Evolutionary conservation across 257 asterid genomes (phyloP).

Genomic region (Jacaranda mimosifolia): DNA sequence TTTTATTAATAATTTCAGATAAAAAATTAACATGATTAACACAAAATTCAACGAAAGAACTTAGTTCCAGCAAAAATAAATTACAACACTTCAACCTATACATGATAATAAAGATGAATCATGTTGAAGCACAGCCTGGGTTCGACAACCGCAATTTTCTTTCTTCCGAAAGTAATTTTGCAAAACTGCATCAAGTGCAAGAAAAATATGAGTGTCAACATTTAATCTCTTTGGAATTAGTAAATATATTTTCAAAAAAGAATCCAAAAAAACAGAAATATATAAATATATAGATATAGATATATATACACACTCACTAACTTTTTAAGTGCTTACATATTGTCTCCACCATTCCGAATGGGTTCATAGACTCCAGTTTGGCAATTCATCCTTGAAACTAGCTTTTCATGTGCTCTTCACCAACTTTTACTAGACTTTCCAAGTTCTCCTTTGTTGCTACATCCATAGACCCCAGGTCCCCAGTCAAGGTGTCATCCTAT

Average conservation of each 20-base stretch:
- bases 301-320: background rate
- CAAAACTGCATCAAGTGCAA: slow-evolving; percentile 43
- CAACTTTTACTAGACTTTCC: slow-evolving; percentile 53
- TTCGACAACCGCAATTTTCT: slow-evolving; percentile 44
- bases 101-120: background rate
- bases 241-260: background rate
- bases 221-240: background rate
- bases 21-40: background rate
- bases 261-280: background rate
- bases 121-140: background rate
- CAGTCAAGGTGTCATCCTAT: slow-evolving; percentile 58
- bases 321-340: slow-evolving; percentile 60
- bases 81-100: background rate
- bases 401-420: slow-evolving; percentile 57
- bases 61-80: background rate
- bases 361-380: slow-evolving; percentile 53
- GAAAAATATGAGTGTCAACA: background rate
- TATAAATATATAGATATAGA: background rate
- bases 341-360: slow-evolving; percentile 51
- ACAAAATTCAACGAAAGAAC: background rate
- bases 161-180: slow-evolving; percentile 63
- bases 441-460: slow-evolving; percentile 58
- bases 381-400: slow-evolving; percentile 53
- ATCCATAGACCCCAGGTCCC: slow-evolving; percentile 47
- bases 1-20: background rate